Base-by-base conservation (phyloP, 805 yeast genomes). In the Saccharomycopsis microspora region DNA sequence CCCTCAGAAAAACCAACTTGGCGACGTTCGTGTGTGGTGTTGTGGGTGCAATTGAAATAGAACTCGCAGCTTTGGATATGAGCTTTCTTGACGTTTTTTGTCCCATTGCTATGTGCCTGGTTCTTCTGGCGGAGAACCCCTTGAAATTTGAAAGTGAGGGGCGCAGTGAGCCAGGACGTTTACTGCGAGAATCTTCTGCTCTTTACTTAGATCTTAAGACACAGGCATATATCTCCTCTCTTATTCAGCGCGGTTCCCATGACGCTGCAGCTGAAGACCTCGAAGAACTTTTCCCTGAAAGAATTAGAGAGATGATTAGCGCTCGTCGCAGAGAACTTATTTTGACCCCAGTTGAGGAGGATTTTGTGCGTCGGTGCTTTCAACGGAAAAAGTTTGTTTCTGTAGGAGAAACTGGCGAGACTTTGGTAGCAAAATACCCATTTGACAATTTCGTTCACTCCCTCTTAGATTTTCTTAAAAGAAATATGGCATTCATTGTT, bases 221-320 rank as follows among this genome's bases (percentile, higher is more conserved):
- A 0, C 98, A 93, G 63, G 96, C 96, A 0, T 93, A 79, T 59
- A 88, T 93, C 27, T 82, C 96, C 1, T 96, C 95, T 0, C 63
- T 89, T 51, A 85, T 82, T 58, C 71, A 80, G 1, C 76, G 78
- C 46, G 68, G 83, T 54, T 67, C 83, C 1, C 73, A 76, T 52
- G 89, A 82, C 41, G 74, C 86, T 7, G 66, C 89, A 54, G 78
- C 83, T 46, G 85, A 56, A 94, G 97, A 0, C 63, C 56, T 46
- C 58, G 58, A 43, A 44, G 57, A 4, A 31, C 47, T n/a, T 55
- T 56, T 42, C 53, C 55, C 6, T 54, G 56, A 39, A 28, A 42
- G 49, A 46, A 35, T 60, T 3, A 45, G 49, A 32, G 51, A 48
- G 43, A 33, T 43, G 30, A 35, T 52, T 42, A 32, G 41, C 8